Evolutionary conservation across 345 rosid genomes (phyloP), one percentile per base, ranked within the genome.

Genomic region (Gossypium herbaceum): DNA sequence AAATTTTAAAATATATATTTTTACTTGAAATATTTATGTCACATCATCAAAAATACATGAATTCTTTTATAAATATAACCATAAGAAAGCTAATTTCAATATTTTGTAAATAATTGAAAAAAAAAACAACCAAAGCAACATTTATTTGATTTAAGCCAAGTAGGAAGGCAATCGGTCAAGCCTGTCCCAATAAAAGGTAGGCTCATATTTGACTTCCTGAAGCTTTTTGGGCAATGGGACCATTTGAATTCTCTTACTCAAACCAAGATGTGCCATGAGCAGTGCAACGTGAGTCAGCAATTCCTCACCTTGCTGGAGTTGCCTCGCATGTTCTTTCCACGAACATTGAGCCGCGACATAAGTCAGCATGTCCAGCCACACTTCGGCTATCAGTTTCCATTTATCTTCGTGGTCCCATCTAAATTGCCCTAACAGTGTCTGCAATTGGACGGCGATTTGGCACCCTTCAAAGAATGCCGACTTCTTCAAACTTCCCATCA

Each of bases 311-410:
- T 63, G 44, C 1, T 75, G 58, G 15, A 82, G 81, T 39, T 79
- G 79, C 22, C 55, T 78, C 0, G 72, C 73, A 11, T 82, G 85
- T 27, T 66, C 74, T 52, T 48, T 67, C 82, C 82, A 77, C 25
- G 45, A 47, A 44, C 85, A 77, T 13, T 66, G 43, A 45, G 58
- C 66, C 1, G 85, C 81, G 7, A 75, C 81, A 12, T 65, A 72
- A 2, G 12, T 39, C 59, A 82, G 51, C 72, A 82, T 79, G 44
- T 72, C 83, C 16, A 77, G 13, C 85, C 81, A 82, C 9, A 79
- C 72, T 4, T 52, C 9, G 3, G 67, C 71, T 12, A 79, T 73
- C 41, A 77, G 52, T 17, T 79, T 50, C 85, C 85, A 79, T 50
- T 73, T 69, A 27, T 50, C 59, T 12, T 73, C 47, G 4, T 19